Base-by-base conservation (phyloP, 805 yeast genomes). In the Starmerella bacillaris region DNA sequence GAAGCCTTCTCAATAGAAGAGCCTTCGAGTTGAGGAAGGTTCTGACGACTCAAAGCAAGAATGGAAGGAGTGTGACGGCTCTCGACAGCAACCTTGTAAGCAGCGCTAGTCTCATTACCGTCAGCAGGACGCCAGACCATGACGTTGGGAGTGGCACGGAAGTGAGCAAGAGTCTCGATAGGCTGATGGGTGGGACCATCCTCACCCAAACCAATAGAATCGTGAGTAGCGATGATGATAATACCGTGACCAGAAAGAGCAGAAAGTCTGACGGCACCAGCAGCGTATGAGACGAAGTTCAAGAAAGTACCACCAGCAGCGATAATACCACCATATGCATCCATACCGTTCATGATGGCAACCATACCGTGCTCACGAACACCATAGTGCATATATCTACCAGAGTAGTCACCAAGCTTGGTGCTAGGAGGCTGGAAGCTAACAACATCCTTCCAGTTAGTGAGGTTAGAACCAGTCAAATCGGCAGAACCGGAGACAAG, bases 341-440 rank as follows among this genome's bases (percentile, higher is more conserved):
- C 68, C 51, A 86, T 78, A 76, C 98, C 98, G 64, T 89, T 86
- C 73, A 84, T 70, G 59, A 84, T 78, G 46, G 95, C 94, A 65
- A 94, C 94, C 95, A 86, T 83, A 60, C 80, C 95, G 64, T 89
- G 96, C 69, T 86, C 98, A 65, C 98, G 78, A 47, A 86, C 94
- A 74, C 98, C 98, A 60, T 76, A 86, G 66, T 95, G 77, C 61
- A 86, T 68, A 67, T 86, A 86, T 58, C 94, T 76, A 57, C 98
- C 98, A 39, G 72, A 45, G 68, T 76, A 84, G 54, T 72, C 72
- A 61, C 96, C 96, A 48, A 80, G 64, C 32, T 73, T 73, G 40
- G 82, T 62, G 37, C 71, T 54, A 37, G 82, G 79, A 37, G 89
- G 79, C 70, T 89, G 94, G 84, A 84, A 86, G 61, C 84, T 94